These are phyloP conservation scores for Benincasa hispida DNA, from an alignment of 306 rosid species.

Conservation along the genomic window DNA sequence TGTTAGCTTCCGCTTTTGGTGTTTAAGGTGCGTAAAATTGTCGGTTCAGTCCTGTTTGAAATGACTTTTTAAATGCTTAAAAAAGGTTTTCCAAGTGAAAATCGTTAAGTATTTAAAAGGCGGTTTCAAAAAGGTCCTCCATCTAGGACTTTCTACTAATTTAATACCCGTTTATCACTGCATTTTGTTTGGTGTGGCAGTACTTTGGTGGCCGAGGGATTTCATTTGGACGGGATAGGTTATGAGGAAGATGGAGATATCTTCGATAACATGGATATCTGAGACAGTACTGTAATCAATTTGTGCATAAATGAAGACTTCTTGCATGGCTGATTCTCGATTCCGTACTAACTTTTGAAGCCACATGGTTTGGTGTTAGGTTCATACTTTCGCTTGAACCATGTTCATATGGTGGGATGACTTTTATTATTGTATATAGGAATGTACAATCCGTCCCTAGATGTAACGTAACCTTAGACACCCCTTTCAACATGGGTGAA, in stretches of 20 bases:
- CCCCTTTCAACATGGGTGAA: no score
- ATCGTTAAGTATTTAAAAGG: no score
- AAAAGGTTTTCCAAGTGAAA: no score
- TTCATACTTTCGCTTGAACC: not conserved
- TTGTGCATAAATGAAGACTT: conserved; percentile 5
- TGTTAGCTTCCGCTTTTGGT: conserved; percentile 64
- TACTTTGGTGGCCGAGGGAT: conserved; percentile 61
- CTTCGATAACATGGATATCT: conserved; percentile 83
- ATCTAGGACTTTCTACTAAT: not conserved
- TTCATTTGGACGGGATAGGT: conserved; percentile 28
- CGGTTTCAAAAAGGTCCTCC: no score
- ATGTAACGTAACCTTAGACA: not conserved
- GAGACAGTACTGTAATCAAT: conserved; percentile 10
- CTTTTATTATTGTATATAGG: conserved; percentile 3
- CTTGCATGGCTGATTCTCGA: not conserved
- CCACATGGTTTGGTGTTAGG: not conserved
- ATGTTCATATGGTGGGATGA: not conserved
- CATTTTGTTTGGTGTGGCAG: conserved; percentile 28
- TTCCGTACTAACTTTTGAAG: not conserved
- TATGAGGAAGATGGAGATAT: conserved; percentile 65
- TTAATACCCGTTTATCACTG: not conserved
- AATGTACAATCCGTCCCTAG: not conserved
- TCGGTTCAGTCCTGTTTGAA: not conserved
- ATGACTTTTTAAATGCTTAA: not conserved
- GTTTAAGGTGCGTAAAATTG: conserved; percentile 57